phyloP scores from a whole-genome alignment of 345 rosid species.

The Citrus sp. region DNA sequence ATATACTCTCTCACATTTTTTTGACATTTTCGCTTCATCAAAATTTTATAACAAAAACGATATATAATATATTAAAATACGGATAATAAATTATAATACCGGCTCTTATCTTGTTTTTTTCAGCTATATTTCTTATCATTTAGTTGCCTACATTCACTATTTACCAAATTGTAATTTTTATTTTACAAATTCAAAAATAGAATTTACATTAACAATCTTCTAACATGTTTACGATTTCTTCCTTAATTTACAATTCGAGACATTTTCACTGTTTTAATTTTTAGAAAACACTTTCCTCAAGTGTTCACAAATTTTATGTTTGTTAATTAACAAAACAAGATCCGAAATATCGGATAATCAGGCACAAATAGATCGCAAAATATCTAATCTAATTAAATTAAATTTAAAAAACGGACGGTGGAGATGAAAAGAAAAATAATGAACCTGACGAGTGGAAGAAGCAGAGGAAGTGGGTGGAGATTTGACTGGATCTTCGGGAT shows the following conservation, averaged over 20 bases:
- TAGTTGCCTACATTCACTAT: background rate
- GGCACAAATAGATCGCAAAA: background rate
- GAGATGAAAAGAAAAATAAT: background rate
- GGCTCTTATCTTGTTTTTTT: background rate
- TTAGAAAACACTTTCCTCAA: background rate
- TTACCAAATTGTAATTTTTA: background rate
- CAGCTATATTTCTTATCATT: background rate
- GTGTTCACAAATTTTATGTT: background rate
- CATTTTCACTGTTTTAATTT: background rate
- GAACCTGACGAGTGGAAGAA: constrained; percentile 67
- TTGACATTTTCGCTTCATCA: background rate
- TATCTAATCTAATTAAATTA: background rate
- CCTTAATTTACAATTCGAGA: background rate
- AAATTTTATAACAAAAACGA: background rate
- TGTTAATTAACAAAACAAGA: background rate
- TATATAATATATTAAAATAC: too few relatives aligned
- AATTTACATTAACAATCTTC: background rate
- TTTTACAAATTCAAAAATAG: background rate
- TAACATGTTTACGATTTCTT: background rate
- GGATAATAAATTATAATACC: background rate
- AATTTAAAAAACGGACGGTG: background rate
- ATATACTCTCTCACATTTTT: background rate
- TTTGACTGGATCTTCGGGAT: constrained; percentile 65
- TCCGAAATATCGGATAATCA: background rate
- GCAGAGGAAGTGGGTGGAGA: constrained; percentile 48